Percentiles rank a stretch among this genome's conserved stretches.
Evolutionary conservation across 305 asterid genomes (phyloP).

Genomic region (Rubia tinctorum): DNA sequence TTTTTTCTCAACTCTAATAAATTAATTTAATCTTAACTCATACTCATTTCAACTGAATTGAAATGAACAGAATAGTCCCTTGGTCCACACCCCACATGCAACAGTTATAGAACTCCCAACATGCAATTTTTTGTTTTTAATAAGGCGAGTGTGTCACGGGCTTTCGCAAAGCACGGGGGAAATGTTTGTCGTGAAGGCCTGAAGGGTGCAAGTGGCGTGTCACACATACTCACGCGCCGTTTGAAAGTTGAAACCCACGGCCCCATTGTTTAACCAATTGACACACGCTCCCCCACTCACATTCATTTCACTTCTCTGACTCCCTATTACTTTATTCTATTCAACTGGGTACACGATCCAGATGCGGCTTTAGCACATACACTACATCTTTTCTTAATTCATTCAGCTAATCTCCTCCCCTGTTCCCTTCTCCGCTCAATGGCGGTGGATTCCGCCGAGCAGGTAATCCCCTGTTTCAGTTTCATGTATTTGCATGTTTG

Average conservation of each 20-base stretch:
- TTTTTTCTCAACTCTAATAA: no score
- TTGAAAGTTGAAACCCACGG: not conserved
- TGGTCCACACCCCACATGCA: no score
- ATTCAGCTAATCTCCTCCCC: constrained; percentile 2
- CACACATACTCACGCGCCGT: not conserved
- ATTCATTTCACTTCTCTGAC: not conserved
- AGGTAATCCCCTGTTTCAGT: constrained; percentile 9
- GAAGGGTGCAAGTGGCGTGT: constrained; percentile 35
- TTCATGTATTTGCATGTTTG: not conserved
- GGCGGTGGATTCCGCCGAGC: constrained; percentile 18
- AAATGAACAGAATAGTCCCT: no score
- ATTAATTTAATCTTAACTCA: no score
- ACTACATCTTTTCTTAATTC: not conserved
- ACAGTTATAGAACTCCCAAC: no score
- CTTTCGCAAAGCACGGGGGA: no score
- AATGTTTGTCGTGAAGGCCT: constrained; percentile 56
- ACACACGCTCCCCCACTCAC: not conserved
- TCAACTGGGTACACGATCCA: not conserved
- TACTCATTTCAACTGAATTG: no score
- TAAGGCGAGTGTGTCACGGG: no score
- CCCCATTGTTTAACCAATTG: not conserved
- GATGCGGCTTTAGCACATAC: not conserved
- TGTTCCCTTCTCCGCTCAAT: constrained; percentile 12
- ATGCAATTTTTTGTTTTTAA: no score
- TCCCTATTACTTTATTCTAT: not conserved